These are phyloP conservation scores for Leptosphaerulina australis DNA, from an alignment of 2,329 filamentous ascomycete species.

Conservation along the genomic window DNA sequence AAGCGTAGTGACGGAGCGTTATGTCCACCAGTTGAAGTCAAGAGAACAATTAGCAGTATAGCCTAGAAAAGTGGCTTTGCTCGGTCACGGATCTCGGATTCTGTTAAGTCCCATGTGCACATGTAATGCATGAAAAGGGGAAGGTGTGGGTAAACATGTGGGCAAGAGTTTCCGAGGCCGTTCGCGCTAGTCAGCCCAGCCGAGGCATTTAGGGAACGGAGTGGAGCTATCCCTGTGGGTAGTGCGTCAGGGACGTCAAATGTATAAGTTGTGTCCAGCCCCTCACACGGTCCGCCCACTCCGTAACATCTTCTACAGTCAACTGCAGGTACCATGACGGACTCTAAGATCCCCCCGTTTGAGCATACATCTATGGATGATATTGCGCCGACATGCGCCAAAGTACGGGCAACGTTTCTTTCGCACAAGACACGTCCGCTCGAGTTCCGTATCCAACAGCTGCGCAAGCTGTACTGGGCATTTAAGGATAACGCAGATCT, in stretches of 20 bases:
- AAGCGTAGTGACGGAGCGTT: no score
- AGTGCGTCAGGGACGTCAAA: constrained; percentile 2
- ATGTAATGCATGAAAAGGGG: neutral
- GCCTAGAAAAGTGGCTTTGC: neutral
- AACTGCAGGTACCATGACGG: constrained; percentile 18
- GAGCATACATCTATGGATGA: constrained; percentile 46
- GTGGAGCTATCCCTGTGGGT: constrained; percentile 4
- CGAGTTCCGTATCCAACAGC: constrained; percentile 80
- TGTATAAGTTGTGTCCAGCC: constrained; percentile 11
- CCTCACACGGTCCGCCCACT: neutral
- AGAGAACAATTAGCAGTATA: neutral
- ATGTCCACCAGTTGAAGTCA: no score
- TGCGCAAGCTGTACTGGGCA: constrained; percentile 95
- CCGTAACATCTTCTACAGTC: neutral
- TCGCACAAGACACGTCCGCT: constrained; percentile 82
- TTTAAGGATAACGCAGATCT: constrained; percentile 77
- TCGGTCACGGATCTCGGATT: constrained; percentile 1
- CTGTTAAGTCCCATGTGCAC: neutral
- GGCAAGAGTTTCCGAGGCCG: neutral
- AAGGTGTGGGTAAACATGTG: constrained; percentile 8
- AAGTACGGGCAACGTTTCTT: constrained; percentile 71
- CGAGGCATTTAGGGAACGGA: constrained; percentile 12
- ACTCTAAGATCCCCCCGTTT: constrained; percentile 37
- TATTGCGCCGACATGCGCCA: constrained; percentile 50
- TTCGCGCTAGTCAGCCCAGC: constrained; percentile 4